Conservation (phyloP, 768 basidiomycete genomes). For the Phlegmacium glaucopus region DNA sequence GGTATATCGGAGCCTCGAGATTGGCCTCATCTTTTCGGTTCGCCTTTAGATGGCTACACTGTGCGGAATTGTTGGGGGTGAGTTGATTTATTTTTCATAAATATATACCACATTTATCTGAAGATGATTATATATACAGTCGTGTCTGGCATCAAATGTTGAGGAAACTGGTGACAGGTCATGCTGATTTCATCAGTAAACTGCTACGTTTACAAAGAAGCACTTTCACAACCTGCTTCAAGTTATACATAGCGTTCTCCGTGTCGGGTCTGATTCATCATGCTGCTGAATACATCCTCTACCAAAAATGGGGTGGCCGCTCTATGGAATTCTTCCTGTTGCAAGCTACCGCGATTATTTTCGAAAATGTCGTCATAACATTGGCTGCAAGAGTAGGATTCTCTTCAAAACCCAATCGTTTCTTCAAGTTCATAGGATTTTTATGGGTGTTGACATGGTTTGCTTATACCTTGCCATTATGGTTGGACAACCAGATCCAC, state of each 20-base stretch:
- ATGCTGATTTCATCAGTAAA: slow-evolving; percentile 23
- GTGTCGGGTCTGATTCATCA: slow-evolving; percentile 33
- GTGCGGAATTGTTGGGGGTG: slow-evolving; percentile 40
- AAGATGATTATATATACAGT: slow-evolving; percentile 5
- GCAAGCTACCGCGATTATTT: slow-evolving; percentile 30
- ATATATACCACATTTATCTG: not conserved
- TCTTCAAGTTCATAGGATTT: slow-evolving; percentile 17
- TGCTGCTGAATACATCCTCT: slow-evolving; percentile 26
- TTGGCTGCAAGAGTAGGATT: slow-evolving; percentile 11
- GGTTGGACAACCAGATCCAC: slow-evolving; percentile 13
- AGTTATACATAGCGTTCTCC: slow-evolving; percentile 32
- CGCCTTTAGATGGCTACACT: slow-evolving; percentile 30
- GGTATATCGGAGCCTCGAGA: slow-evolving; percentile 28
- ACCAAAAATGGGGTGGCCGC: slow-evolving; percentile 8
- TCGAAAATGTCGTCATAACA: slow-evolving; percentile 27
- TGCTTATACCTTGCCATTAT: slow-evolving; percentile 16
- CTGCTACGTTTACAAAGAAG: slow-evolving; percentile 24
- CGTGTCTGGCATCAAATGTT: slow-evolving; percentile 36
- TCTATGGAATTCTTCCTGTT: slow-evolving; percentile 18
- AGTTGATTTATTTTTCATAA: slow-evolving; percentile 9
- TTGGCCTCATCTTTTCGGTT: slow-evolving; percentile 38
- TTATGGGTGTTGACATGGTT: slow-evolving; percentile 28
- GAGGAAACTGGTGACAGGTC: slow-evolving; percentile 26
- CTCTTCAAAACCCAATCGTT: slow-evolving; percentile 3
- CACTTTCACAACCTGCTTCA: slow-evolving; percentile 22